Evolutionary conservation across 129 eudicot genomes (phyloP), one percentile per base, ranked within the genome.

Genomic region (Calendula officinalis): DNA sequence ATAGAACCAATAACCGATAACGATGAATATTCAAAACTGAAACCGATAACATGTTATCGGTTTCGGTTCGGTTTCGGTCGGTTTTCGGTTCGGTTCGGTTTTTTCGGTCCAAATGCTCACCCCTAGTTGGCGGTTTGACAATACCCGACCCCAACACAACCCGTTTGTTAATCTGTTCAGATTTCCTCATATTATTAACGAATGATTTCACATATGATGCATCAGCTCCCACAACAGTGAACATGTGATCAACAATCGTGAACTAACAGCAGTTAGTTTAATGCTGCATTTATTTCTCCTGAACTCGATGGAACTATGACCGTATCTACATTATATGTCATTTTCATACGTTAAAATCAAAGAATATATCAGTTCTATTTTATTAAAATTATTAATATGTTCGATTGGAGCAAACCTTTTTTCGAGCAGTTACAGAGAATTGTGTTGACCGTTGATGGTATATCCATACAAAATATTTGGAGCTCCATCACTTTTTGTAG

Each of bases 381-480:
- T 27, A 27, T 3, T 45, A 22, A 36, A 9, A 32, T 14, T 10
- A 9, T 8, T 35, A n/a, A n/a, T 13, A 1, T 42, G 38, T n/a
- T n/a, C n/a, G n/a, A 36, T 65, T 14, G 44, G 60, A 76, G 41
- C 83, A 17, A 54, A 91, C 97, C 95, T 82, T 91, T 75, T 71
- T 76, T 74, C 27, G 95, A 91, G 71, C 97, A 86, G 32, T 80
- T 91, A 73, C 80, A 91, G 2, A 84, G 94, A 73, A 39, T 96
- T 96, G 3, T 95, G 97, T 65, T 90, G 97, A 51, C 97, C 97
- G 51, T 91, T 87, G 83, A 91, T 81, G 27, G 97, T 91, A 62
- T 77, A 91, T 12, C 96, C 90, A 82, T 91, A 94, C 0, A 96
- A 91, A 34, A 87, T 66, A 64, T 91, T 87, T 4, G 98, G 98